phyloP scores from a whole-genome alignment of 2,329 filamentous ascomycete species.

The Fusarium caatingaense region DNA sequence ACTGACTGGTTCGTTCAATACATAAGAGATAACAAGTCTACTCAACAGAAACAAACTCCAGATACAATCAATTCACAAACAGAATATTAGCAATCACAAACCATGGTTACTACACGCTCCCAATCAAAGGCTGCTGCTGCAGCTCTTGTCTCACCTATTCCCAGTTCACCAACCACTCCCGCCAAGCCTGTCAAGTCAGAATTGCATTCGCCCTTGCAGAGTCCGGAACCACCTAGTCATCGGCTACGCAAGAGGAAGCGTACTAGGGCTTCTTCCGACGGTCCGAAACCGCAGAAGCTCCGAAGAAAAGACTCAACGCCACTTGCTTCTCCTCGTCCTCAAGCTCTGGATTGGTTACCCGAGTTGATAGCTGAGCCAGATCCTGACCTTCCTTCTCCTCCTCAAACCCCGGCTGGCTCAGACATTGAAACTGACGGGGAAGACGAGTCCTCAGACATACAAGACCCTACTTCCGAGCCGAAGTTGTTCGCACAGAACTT shows the following conservation, averaged over 20 bases:
- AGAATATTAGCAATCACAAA: neutral
- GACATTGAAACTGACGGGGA: neutral
- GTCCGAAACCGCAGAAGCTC: constrained; percentile 10
- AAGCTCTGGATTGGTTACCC: neutral
- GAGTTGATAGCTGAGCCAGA: neutral
- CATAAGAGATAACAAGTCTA: neutral
- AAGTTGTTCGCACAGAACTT: constrained; percentile 23
- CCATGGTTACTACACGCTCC: constrained; percentile 13
- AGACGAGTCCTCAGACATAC: neutral
- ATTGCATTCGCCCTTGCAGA: neutral
- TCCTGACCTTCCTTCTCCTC: neutral
- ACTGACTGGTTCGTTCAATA: neutral
- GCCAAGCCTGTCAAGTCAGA: neutral
- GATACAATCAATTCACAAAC: neutral
- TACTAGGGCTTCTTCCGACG: neutral
- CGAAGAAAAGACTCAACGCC: neutral
- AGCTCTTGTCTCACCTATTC: neutral
- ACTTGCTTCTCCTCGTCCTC: neutral
- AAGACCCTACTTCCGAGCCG: neutral
- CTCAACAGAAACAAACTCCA: neutral
- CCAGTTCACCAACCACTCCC: neutral
- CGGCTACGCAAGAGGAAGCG: constrained; percentile 9
- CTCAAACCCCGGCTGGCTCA: neutral
- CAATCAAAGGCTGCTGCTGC: neutral
- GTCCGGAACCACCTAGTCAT: neutral